Evolutionary conservation across 148 eudicot genomes (phyloP), one percentile per base, ranked within the genome.

Genomic region (Persicaria maculosa): DNA sequence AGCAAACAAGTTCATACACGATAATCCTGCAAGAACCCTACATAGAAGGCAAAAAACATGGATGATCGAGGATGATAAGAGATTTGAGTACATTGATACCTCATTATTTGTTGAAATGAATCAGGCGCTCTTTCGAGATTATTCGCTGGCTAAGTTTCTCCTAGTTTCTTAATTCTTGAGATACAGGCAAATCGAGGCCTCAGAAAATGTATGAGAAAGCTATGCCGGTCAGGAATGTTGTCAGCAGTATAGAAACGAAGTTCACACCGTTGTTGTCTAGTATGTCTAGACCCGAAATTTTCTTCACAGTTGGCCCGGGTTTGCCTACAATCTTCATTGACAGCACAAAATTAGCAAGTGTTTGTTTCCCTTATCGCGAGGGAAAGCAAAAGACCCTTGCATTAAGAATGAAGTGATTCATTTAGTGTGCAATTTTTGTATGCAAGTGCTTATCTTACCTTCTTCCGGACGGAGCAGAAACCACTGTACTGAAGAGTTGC

Each of bases 401-500:
- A 57, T n/a, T n/a, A 54, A 16, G 8, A 31, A 31, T 31, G 40
- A 57, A 57, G 31, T 57, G 31, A 57, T 12, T 8, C 11, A 62
- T 11, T 62, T 62, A 11, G 8, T 10, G 4, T 4, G 44, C 45
- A 36, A 12, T 12, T 31, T 62, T 62, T 11, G 9, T 1, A 31
- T 62, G 14, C 0, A 62, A 20, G 15, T 59, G 3, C 65, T 59
- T 22, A 59, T 10, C 7, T 80, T 78, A 92, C 98, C 96, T 91
- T 94, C 15, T 90, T 90, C 71, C 97, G 91, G 47, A 94, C 87
- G 57, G 75, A 71, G 77, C 98, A 94, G 76, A 80, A 87, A 67
- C 98, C 98, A 58, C 89, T 88, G 80, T 77, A 94, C 69, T 94
- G 98, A 75, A 94, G 71, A 7, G 98, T 94, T 57, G 98, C 98